phyloP scores from a whole-genome alignment of 106 monocot genomes.

The Allium cepa region DNA sequence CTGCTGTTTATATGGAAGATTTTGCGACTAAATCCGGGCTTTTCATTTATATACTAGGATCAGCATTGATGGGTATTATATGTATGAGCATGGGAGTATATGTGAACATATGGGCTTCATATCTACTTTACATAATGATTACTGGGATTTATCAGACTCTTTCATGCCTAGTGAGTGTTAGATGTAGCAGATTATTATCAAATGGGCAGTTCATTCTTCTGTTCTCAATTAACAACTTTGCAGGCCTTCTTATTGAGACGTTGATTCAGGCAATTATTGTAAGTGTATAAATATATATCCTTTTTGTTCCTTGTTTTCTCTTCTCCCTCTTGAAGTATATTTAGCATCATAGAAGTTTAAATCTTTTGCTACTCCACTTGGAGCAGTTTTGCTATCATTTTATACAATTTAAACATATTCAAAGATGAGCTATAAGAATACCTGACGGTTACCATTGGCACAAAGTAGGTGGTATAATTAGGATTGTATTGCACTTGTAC shows the following conservation, averaged over 20 bases:
- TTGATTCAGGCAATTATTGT: slow-evolving; percentile 41
- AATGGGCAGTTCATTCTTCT: slow-evolving; percentile 43
- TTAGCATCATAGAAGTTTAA: neutral
- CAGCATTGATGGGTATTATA: slow-evolving; percentile 25
- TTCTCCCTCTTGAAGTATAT: neutral
- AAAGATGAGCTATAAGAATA: neutral
- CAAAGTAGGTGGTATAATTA: no score
- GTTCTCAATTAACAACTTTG: slow-evolving; percentile 35
- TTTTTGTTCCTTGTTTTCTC: neutral
- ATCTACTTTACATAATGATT: slow-evolving; percentile 23
- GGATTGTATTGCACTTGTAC: no score
- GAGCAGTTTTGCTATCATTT: neutral
- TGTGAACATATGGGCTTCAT: slow-evolving; percentile 27
- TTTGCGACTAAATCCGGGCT: slow-evolving; percentile 15
- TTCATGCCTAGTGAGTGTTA: slow-evolving; percentile 34
- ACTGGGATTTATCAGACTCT: slow-evolving; percentile 40
- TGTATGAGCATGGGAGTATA: slow-evolving; percentile 28
- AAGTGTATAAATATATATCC: slow-evolving; percentile 3
- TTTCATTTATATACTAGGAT: slow-evolving; percentile 29
- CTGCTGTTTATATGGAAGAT: slow-evolving; percentile 33
- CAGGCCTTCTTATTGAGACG: slow-evolving; percentile 40
- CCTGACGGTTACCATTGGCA: neutral
- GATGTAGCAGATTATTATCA: slow-evolving; percentile 24
- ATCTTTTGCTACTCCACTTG: neutral
- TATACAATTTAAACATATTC: neutral